Evolutionary conservation across 2,329 filamentous ascomycete genomes (phyloP).

Genomic region (Fusarium staphyleae): DNA sequence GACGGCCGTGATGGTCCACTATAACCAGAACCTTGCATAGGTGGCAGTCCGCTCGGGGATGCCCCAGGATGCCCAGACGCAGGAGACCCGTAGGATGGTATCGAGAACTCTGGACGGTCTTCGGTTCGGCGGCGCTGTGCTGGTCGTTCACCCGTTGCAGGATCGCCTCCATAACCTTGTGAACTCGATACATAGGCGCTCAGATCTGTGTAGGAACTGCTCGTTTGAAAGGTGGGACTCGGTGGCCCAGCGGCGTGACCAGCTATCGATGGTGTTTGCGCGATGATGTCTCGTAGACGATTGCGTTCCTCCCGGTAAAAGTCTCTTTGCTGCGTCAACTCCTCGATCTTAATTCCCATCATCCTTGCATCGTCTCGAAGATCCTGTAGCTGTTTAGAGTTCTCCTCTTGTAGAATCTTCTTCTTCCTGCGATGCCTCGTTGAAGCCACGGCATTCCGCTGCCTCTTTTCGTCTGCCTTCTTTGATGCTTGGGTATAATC

Average conservation of each 20-base stretch:
- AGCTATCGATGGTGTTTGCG: slow-evolving; percentile 63
- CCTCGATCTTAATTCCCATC: slow-evolving; percentile 61
- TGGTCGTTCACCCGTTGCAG: slow-evolving; percentile 54
- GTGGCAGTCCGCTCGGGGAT: slow-evolving; percentile 50
- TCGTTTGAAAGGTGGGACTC: slow-evolving; percentile 55
- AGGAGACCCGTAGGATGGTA: slow-evolving; percentile 49
- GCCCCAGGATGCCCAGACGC: slow-evolving; percentile 39
- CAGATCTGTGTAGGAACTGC: slow-evolving; percentile 48
- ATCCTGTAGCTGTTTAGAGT: slow-evolving; percentile 71
- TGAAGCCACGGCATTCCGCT: slow-evolving; percentile 84
- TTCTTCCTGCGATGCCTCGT: slow-evolving; percentile 81
- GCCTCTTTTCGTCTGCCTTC: slow-evolving; percentile 83
- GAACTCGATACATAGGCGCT: slow-evolving; percentile 46
- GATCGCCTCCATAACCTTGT: slow-evolving; percentile 51
- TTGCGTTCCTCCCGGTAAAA: slow-evolving; percentile 78
- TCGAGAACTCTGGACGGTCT: slow-evolving; percentile 53
- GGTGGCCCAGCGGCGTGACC: slow-evolving; percentile 60
- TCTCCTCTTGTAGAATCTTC: slow-evolving; percentile 82
- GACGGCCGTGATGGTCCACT: slow-evolving; percentile 48
- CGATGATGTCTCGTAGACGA: slow-evolving; percentile 71
- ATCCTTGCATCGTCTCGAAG: slow-evolving; percentile 73
- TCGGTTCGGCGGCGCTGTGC: slow-evolving; percentile 57
- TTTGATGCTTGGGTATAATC: slow-evolving; percentile 84
- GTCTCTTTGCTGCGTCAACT: slow-evolving; percentile 58
- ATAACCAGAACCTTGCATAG: slow-evolving; percentile 51